Evolutionary conservation across 768 basidiomycete species (phyloP), one percentile per base, ranked within the genome.

Genomic region (Boletus insuetus): DNA sequence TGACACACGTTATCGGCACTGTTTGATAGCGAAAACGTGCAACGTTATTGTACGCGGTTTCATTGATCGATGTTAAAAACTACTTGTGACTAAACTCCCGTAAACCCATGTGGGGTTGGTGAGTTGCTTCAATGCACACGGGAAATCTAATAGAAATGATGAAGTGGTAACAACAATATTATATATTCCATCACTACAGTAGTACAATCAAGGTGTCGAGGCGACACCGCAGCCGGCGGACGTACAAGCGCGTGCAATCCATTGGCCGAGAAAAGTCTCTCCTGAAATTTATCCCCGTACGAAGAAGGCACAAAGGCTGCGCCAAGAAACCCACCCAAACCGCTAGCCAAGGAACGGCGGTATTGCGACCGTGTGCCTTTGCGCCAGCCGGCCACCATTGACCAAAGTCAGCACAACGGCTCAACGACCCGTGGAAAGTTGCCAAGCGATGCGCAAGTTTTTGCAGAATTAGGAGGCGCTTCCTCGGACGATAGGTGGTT

Each of bases 401-500:
- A 38, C 12, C 35, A 26, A 14, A 19, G 17, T 32, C 29, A 46
- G 19, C 40, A 41, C 20, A 41, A 12, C 20, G 40, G 40, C 4
- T 19, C 31, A 5, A 46, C 12, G n/a, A n/a, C 37, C 24, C 12
- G 22, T 38, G 37, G 46, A 22, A 32, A 13, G 35, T 38, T 16
- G 22, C 24, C 26, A 20, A 46, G 44, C 29, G 19, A n/a, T 39
- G 44, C 8, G 20, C 17, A n/a, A 40, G 22, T 19, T 20, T 22
- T 34, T 6, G 43, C 16, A 31, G 38, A 22, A 26, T 26, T 9
- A 8, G 7, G 26, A 20, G 26, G 7, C 12, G 14, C 19, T 32
- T 45, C 16, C 26, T 56, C 37, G 65, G 65, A 16, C 20, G 16
- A 48, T 46, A 29, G 8, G 45, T 20, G 58, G 65, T 29, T 46